phyloP scores from a whole-genome alignment of 371 early-diverging fungal genomes.

The Homolaphlyctis polyrhiza region DNA sequence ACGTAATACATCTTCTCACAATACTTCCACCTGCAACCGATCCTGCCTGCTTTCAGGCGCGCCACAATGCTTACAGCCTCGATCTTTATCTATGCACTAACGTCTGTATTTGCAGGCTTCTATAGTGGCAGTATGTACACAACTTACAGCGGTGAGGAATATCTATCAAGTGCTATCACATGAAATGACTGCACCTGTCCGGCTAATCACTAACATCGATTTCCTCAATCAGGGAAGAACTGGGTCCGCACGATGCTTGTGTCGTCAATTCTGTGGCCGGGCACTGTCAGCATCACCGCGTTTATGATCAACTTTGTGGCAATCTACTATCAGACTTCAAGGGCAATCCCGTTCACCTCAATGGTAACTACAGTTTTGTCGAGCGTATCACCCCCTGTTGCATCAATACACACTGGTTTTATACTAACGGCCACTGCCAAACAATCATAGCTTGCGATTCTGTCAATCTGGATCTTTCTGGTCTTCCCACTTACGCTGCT shows the following conservation, averaged over 20 bases:
- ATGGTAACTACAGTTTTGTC: slow-evolving; percentile 46
- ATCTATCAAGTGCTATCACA: slow-evolving; percentile 4
- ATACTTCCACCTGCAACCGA: too few species aligned
- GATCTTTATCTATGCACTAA: slow-evolving; percentile 75
- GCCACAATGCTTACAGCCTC: slow-evolving; percentile 74
- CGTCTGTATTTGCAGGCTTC: slow-evolving; percentile 67
- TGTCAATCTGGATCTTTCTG: slow-evolving; percentile 70
- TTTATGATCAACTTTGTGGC: slow-evolving; percentile 68
- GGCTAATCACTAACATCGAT: background rate
- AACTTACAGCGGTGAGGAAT: slow-evolving; percentile 56
- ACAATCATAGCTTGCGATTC: slow-evolving; percentile 50
- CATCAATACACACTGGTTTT: background rate
- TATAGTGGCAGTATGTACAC: slow-evolving; percentile 63
- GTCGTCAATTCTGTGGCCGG: slow-evolving; percentile 71
- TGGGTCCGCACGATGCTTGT: slow-evolving; percentile 69
- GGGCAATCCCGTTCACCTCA: slow-evolving; percentile 73
- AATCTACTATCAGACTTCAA: slow-evolving; percentile 66
- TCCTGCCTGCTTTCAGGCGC: slow-evolving; percentile 27
- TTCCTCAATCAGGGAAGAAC: slow-evolving; percentile 46
- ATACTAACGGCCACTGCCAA: background rate
- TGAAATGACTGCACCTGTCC: background rate
- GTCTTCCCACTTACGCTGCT: slow-evolving; percentile 73
- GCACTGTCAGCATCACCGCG: slow-evolving; percentile 49
- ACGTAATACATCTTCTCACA: too few species aligned
- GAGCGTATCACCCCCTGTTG: background rate